Base-by-base conservation (phyloP, 192 early-diverging fungal genomes). In the Diversispora eburnea region DNA sequence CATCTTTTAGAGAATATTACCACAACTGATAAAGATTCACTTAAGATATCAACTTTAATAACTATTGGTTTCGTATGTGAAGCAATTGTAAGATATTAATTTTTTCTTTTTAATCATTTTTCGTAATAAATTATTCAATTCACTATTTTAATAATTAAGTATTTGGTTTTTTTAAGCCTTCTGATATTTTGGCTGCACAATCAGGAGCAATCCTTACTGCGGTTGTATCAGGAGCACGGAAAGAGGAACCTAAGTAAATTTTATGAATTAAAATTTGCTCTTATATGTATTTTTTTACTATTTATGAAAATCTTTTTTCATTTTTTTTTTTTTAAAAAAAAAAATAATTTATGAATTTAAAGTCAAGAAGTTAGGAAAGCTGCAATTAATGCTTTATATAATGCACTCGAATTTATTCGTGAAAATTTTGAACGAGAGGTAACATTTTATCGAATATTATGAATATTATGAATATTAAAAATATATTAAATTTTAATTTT, bases 21-120 rank as follows among this genome's bases (percentile, higher is more conserved):
- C 59, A 82, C 84, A 17, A 80, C 90, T 12, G 83, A 87, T 56
- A 93, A 90, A 76, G 79, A 82, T 64, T 84, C 84, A 78, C 78
- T 95, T 59, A 93, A 91, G 74, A 87, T 93, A 75, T 82, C 89
- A 59, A 90, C 94, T 46, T 84, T 99, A 66, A 89, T 94, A 71
- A 83, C 95, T 19, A 90, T 99, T 76, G 98, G 98, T 73, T 96
- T 88, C 72, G 89, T 97, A 62, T 98, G 96, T 84, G 96, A 99
- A 82, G 77, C 84, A 17, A 91, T 93, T 47, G 90, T 92, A 84
- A 72, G 88, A 80, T 22, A n/a, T 46, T 10, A 54, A n/a, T 17
- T 10, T 33, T 42, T 59, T 10, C 4, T 45, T 54, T 47, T 54
- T 48, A n/a, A 54, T 3, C 3, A 4, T 59, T 12, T 12, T 4